Percentiles rank a stretch among this genome's conserved stretches.
phyloP scores from a whole-genome alignment of 805 yeast genomes.

The Cyberlindnera veronae region DNA sequence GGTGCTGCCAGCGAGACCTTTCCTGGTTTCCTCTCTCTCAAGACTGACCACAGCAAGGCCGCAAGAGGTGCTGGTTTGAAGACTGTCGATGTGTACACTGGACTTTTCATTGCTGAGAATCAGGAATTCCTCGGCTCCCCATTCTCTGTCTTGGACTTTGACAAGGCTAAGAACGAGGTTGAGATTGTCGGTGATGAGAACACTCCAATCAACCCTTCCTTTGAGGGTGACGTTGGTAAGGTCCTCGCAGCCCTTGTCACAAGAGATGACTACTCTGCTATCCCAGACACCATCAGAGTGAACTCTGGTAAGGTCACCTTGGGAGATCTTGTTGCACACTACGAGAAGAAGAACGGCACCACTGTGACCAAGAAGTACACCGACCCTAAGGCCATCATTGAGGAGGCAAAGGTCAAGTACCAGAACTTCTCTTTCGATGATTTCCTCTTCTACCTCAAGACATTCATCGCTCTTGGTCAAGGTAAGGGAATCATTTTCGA shows the following conservation, averaged over 20 bases:
- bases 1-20: slow-evolving; percentile 26
- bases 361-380: slow-evolving; percentile 32
- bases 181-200: slow-evolving; percentile 40
- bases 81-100: slow-evolving; percentile 41
- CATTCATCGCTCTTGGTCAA: slow-evolving; percentile 35
- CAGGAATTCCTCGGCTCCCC: slow-evolving; percentile 23
- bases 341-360: slow-evolving; percentile 38
- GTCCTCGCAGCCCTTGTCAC: slow-evolving; percentile 40
- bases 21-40: slow-evolving; percentile 35
- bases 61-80: slow-evolving; percentile 45
- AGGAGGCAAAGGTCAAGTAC: slow-evolving; percentile 30
- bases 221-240: slow-evolving; percentile 41
- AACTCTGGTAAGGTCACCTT: slow-evolving; percentile 39
- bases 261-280: slow-evolving; percentile 28
- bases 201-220: slow-evolving; percentile 34
- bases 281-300: slow-evolving; percentile 44
- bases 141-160: slow-evolving; percentile 35
- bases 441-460: slow-evolving; percentile 37
- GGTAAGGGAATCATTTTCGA: slow-evolving; percentile 37
- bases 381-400: slow-evolving; percentile 31
- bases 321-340: slow-evolving; percentile 36
- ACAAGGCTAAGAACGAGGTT: slow-evolving; percentile 33
- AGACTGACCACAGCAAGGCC: slow-evolving; percentile 34
- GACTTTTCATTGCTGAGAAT: slow-evolving; percentile 35
- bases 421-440: slow-evolving; percentile 31